phyloP scores from a whole-genome alignment of 139 green algal genomes.

The Chlorella vulgaris region DNA sequence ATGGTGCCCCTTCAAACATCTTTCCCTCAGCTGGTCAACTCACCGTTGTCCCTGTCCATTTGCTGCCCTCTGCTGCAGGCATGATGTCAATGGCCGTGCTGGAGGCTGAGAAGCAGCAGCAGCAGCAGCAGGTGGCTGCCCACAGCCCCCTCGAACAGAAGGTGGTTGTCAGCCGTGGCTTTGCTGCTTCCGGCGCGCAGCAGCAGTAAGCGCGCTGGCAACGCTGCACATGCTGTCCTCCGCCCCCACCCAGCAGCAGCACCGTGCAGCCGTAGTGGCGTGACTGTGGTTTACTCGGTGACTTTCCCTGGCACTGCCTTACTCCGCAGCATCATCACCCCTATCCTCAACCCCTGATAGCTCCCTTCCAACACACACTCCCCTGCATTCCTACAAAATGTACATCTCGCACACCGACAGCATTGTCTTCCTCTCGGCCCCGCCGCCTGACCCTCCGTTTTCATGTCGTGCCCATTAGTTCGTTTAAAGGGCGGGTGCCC shows the following conservation, averaged over 20 bases:
- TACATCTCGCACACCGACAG: too few species aligned
- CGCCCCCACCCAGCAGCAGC: too few species aligned
- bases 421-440: neutral
- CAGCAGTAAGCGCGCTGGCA: neutral
- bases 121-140: slow-evolving; percentile 40
- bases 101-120: slow-evolving; percentile 50
- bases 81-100: slow-evolving; percentile 58
- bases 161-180: slow-evolving; percentile 38
- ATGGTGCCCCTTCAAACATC: neutral
- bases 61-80: slow-evolving; percentile 20
- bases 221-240: neutral
- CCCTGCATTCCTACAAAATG: too few species aligned
- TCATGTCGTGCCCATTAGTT: neutral
- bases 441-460: neutral
- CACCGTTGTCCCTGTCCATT: neutral
- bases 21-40: too few species aligned
- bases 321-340: too few species aligned
- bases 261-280: too few species aligned
- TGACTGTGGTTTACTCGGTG: too few species aligned
- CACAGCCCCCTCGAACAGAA: slow-evolving; percentile 48
- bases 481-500: too few species aligned
- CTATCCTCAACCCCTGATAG: too few species aligned
- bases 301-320: too few species aligned
- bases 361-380: too few species aligned
- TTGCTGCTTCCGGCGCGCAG: slow-evolving; percentile 43